Base-by-base conservation (phyloP, 2,329 filamentous ascomycete genomes). In the Exophiala lecanii-corni region DNA sequence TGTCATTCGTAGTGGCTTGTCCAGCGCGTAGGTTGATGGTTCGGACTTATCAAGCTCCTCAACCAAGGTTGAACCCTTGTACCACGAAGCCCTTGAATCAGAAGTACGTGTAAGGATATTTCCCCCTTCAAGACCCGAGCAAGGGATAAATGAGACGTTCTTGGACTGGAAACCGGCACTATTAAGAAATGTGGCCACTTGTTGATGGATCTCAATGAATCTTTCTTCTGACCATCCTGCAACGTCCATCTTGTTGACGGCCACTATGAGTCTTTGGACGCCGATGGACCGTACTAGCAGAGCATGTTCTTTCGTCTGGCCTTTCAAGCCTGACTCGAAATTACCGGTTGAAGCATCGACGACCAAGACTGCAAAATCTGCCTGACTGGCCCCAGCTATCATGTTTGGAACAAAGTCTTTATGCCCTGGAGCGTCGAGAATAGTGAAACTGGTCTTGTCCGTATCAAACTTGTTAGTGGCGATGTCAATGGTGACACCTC, bases 371-470 rank as follows among this genome's bases (percentile, higher is more conserved):
- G 89, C 92, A 64, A 97, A 92, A 62, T 98, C 92, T 7, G 92
- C 94, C 65, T 96, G 91, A 46, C 86, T 92, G 3, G 91, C 89
- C 10, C 92, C 92, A 2, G 91, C 91, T 62, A 98, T 96, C 92
- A 98, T 98, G 63, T 96, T 98, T 1, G 92, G 92, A 15, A 98
- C 89, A 60, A 97, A 98, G 62, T 98, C 92, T 48, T 82, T 79
- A 64, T 98, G 92, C 0, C 92, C 92, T 0, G 92, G 92, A 0
- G 92, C 91, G 62, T 98, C 92, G 3, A 98, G 74, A 34, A 98
- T 95, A 1, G 92, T 97, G 59, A 97, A 97, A 9, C 76, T 78
- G 0, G 88, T 92, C 39, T 76, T 84, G 1, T 86, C 81, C 0
- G 94, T 98, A 60, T 94, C 86, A 59, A 98, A 98, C 52, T 89